phyloP scores from a whole-genome alignment of 2,329 filamentous ascomycete species.

The Ambrosiella beaveri region DNA sequence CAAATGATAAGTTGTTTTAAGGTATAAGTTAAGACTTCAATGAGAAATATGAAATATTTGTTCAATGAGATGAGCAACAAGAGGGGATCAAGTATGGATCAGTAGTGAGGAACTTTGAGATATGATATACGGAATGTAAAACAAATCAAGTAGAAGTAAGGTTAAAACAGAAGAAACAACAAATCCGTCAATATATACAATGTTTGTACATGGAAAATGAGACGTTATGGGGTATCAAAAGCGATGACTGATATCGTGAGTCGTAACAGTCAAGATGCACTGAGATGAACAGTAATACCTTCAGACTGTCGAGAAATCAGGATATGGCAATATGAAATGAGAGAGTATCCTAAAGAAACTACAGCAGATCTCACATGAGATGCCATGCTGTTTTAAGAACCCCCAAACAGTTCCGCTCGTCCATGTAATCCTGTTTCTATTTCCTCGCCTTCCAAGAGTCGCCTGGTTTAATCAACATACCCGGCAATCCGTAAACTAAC shows the following conservation, averaged over 20 bases:
- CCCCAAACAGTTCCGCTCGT: not conserved
- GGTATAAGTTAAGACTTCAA: too few relatives aligned
- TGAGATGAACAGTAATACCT: not conserved
- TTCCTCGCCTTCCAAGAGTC: not conserved
- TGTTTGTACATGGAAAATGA: not conserved
- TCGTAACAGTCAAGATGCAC: not conserved
- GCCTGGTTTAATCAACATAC: not conserved
- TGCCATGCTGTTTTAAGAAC: not conserved
- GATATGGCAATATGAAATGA: not conserved
- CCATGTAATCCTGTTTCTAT: not conserved
- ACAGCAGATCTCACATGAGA: too few relatives aligned
- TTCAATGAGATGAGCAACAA: not conserved
- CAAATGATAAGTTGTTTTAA: not conserved
- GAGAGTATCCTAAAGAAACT: too few relatives aligned
- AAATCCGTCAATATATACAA: not conserved
- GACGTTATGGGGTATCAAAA: not conserved
- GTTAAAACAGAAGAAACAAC: not conserved
- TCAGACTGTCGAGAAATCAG: not conserved
- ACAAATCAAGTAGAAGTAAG: not conserved
- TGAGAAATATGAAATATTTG: not conserved
- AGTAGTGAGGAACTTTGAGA: not conserved
- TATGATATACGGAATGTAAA: not conserved
- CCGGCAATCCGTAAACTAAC: not conserved
- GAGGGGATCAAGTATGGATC: not conserved
- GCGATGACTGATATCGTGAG: not conserved